phyloP scores from a whole-genome alignment of 805 yeast genomes.

The Cephaloascus fragrans region DNA sequence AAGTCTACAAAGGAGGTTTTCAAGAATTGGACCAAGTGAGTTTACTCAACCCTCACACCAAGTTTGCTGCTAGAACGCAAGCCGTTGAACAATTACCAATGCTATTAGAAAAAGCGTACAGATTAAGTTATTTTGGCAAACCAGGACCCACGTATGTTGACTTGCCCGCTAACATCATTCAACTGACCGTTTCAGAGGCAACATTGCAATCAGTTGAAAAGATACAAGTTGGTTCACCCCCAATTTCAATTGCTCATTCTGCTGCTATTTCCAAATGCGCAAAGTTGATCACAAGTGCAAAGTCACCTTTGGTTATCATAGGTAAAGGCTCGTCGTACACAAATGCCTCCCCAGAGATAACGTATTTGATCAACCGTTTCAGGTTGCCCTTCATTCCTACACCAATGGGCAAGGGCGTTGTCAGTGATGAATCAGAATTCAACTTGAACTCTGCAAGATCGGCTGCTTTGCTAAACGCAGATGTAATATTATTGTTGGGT shows the following conservation, averaged over 20 bases:
- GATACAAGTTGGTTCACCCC: constrained; percentile 8
- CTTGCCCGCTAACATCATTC: constrained; percentile 52
- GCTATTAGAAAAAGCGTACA: constrained; percentile 36
- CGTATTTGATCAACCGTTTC: constrained; percentile 29
- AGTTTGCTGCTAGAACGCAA: constrained; percentile 38
- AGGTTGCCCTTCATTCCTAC: constrained; percentile 56
- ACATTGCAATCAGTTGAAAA: not conserved
- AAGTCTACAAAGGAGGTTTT: constrained; percentile 50
- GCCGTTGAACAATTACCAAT: constrained; percentile 21
- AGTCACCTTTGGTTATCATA: constrained; percentile 43
- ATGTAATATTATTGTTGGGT: constrained; percentile 51
- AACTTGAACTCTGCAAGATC: constrained; percentile 61
- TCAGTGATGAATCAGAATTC: constrained; percentile 34
- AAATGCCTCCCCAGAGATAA: constrained; percentile 26
- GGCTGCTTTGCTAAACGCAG: constrained; percentile 44
- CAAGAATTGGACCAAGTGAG: constrained; percentile 64
- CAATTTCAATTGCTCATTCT: constrained; percentile 25
- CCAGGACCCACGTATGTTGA: constrained; percentile 60
- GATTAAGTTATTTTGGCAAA: constrained; percentile 32
- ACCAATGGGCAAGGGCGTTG: constrained; percentile 72
- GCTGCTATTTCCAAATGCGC: constrained; percentile 24
- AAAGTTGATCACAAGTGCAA: constrained; percentile 18
- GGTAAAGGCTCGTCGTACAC: constrained; percentile 58
- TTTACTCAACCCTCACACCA: constrained; percentile 35
- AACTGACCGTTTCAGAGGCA: constrained; percentile 10